Base-by-base conservation (phyloP, 2,329 filamentous ascomycete species). In the Venturia nashicola region DNA sequence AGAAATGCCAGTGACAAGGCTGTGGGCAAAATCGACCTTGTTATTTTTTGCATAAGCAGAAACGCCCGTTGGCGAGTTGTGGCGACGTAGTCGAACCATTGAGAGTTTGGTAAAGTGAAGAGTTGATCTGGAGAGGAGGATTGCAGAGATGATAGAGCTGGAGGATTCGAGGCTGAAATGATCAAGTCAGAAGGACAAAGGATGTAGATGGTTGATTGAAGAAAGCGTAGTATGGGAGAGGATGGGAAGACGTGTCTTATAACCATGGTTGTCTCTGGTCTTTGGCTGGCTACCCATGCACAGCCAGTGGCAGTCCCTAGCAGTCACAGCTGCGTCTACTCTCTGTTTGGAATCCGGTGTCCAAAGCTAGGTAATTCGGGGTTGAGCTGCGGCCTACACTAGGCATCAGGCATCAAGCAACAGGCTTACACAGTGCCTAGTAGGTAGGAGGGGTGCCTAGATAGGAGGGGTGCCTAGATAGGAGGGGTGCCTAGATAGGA, bases 11-110 rank as follows among this genome's bases (percentile, higher is more conserved):
- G 63, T 65, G 23, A 65, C 63, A n/a, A 51, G 20, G 46, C 9
- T 27, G 27, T 39, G 39, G 34, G 62, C 62, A 48, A 64, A 64
- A 20, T 42, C 62, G 34, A 64, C 62, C 42, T 64, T 64, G n/a
- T 34, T 23, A 16, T 27, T 42, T 32, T 64, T 61, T 34, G 61
- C 23, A 51, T 12, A 36, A 36, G 61, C 23, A 51, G 23, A 36
- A 36, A 63, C 61, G 61, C 61, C 61, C 1, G 20, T 54, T 6
- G 61, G 61, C 61, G 61, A 63, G 51, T 43, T 16, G 61, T 63
- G 61, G 8, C 48, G 46, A 5, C 46, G 61, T 1, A 40, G 34
- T 20, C 60, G 8, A 27, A 23, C 42, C 61, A 63, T 63, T 42
- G 61, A 43, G 61, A 46, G 48, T n/a, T 23, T 16, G 23, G 36